phyloP scores from a whole-genome alignment of 768 basidiomycete genomes.

The Termitomyces titanicus region DNA sequence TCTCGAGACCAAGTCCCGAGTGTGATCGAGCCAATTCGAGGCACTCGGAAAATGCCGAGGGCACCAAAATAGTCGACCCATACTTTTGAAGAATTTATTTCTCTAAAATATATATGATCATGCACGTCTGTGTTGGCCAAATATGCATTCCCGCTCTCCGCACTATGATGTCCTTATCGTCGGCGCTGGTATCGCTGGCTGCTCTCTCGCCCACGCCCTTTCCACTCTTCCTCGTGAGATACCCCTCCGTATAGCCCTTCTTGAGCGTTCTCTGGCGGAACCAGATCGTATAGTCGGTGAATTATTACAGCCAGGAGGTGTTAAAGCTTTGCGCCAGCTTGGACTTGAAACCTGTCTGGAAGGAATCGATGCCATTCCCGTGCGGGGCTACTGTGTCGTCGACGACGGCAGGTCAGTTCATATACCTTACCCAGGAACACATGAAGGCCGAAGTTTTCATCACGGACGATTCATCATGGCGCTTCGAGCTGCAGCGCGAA shows the following conservation, averaged over 20 bases:
- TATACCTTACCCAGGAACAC: constrained; percentile 78
- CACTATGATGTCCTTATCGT: constrained; percentile 81
- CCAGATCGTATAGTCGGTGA: constrained; percentile 98
- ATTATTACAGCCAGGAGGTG: constrained; percentile 91
- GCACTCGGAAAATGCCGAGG: background rate
- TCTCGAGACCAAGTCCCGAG: too few relatives aligned
- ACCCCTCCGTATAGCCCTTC: constrained; percentile 73
- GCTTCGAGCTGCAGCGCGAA: constrained; percentile 62
- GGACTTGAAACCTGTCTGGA: constrained; percentile 76
- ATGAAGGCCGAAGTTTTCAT: constrained; percentile 86
- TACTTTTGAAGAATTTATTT: background rate
- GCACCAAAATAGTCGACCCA: background rate
- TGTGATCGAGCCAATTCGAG: too few relatives aligned
- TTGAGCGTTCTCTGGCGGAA: constrained; percentile 89
- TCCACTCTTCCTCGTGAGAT: constrained; percentile 49
- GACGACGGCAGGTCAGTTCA: constrained; percentile 66
- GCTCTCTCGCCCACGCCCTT: constrained; percentile 82
- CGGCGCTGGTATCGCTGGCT: constrained; percentile 90
- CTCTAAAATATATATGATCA: too few relatives aligned
- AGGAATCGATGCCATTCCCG: constrained; percentile 82
- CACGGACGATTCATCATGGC: constrained; percentile 88
- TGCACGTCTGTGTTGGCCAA: too few relatives aligned
- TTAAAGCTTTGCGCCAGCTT: constrained; percentile 69
- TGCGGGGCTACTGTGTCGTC: constrained; percentile 83
- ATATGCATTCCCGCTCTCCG: background rate